Evolutionary conservation across 1,284 basidiomycete species (phyloP).

Genomic region (Leccinum fallax): DNA sequence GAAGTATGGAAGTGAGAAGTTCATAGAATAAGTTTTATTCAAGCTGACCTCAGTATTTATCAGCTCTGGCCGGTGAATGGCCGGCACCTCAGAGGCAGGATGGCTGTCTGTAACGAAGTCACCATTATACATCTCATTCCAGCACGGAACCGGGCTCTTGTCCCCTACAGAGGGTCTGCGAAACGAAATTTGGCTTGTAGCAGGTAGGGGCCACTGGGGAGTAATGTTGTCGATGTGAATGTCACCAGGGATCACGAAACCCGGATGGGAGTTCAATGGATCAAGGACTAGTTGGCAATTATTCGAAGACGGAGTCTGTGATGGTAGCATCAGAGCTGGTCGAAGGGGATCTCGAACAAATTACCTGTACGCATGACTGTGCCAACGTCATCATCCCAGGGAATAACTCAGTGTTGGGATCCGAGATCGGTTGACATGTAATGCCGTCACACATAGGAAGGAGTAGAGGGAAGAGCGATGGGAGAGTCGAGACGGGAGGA

Average conservation of each 20-base stretch:
- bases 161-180: neutral
- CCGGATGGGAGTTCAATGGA: neutral
- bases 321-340: slow-evolving; percentile 1
- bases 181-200: neutral
- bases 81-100: neutral
- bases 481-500: neutral
- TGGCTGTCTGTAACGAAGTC: neutral
- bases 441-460: neutral
- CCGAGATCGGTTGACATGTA: neutral
- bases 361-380: slow-evolving; percentile 7
- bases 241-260: neutral
- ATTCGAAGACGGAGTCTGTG: slow-evolving; percentile 1
- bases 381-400: neutral
- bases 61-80: neutral
- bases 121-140: neutral
- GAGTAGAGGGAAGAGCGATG: neutral
- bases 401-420: neutral
- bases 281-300: neutral
- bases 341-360: neutral
- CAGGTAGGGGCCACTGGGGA: neutral
- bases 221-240: neutral
- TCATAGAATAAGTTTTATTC: neutral
- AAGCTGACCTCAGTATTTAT: slow-evolving; percentile 4
- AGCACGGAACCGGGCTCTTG: neutral
- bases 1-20: neutral